Evolutionary conservation across 139 green algal species (phyloP).

Genomic region (Diplosphaera chodatii): DNA sequence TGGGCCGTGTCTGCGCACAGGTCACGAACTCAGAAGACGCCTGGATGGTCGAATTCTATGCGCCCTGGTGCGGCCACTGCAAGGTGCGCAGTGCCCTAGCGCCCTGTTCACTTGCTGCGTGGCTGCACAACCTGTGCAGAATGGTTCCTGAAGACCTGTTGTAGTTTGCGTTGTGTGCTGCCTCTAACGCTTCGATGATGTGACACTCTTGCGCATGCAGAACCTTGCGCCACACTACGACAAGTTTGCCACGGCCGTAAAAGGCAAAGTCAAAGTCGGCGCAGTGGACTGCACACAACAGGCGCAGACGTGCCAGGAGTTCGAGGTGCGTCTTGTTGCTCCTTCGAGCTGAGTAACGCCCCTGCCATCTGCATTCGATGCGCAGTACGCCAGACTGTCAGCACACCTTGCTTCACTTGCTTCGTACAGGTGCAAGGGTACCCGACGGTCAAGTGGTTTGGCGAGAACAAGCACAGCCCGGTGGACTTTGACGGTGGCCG

Average conservation of each 20-base stretch:
- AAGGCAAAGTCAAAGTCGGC: constrained; percentile 72
- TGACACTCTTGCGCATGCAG: no score
- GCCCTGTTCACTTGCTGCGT: no score
- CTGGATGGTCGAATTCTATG: constrained; percentile 79
- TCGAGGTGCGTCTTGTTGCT: neutral
- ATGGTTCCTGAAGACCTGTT: no score
- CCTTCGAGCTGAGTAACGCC: no score
- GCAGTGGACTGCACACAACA: constrained; percentile 80
- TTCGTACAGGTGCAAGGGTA: constrained; percentile 68
- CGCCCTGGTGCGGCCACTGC: constrained; percentile 24
- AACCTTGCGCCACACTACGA: constrained; percentile 13
- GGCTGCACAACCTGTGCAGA: no score
- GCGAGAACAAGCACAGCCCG: constrained; percentile 60
- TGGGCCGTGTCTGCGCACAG: no score
- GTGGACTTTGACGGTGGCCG: constrained; percentile 74
- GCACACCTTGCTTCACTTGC: no score
- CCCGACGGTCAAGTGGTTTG: constrained; percentile 90
- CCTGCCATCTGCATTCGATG: no score
- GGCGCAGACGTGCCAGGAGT: constrained; percentile 48
- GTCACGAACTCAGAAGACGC: no score
- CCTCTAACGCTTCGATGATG: no score
- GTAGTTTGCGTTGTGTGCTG: no score
- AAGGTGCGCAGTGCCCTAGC: neutral
- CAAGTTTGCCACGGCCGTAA: constrained; percentile 45
- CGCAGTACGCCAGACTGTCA: no score